These are phyloP conservation scores for Termitomyces sp. DNA, from an alignment of 768 basidiomycete species.

Conservation along the genomic window DNA sequence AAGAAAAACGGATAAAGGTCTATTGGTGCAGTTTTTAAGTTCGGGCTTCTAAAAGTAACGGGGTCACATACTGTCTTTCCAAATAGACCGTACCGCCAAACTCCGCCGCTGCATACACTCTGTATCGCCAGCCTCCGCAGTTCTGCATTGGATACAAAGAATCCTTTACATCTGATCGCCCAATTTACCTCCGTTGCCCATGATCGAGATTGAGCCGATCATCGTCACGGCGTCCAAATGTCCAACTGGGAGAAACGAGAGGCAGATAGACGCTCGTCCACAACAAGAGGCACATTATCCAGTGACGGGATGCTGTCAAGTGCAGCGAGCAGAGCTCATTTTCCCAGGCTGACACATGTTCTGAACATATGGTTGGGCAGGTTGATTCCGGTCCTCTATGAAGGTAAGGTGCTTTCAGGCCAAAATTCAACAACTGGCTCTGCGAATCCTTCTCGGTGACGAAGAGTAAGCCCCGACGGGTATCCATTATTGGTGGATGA, in stretches of 20 bases:
- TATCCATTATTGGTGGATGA: background rate
- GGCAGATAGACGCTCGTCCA: background rate
- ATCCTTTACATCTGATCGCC: background rate
- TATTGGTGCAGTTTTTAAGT: background rate
- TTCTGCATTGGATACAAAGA: background rate
- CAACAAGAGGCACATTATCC: background rate
- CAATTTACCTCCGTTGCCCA: background rate
- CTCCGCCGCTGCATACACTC: background rate
- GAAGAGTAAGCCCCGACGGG: background rate
- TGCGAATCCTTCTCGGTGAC: background rate
- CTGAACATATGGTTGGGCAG: background rate
- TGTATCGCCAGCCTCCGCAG: background rate
- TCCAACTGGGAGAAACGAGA: background rate
- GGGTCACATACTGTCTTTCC: background rate
- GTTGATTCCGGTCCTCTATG: background rate
- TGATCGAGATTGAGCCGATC: background rate
- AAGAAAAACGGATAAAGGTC: background rate
- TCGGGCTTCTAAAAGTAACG: background rate
- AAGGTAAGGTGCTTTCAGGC: background rate
- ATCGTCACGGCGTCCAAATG: background rate
- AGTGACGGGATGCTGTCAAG: background rate
- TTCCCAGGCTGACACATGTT: background rate
- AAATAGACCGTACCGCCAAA: background rate
- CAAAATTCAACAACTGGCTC: background rate
- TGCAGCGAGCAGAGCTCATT: background rate